phyloP scores from a whole-genome alignment of 306 rosid genomes.

The Quercus bicolor region DNA sequence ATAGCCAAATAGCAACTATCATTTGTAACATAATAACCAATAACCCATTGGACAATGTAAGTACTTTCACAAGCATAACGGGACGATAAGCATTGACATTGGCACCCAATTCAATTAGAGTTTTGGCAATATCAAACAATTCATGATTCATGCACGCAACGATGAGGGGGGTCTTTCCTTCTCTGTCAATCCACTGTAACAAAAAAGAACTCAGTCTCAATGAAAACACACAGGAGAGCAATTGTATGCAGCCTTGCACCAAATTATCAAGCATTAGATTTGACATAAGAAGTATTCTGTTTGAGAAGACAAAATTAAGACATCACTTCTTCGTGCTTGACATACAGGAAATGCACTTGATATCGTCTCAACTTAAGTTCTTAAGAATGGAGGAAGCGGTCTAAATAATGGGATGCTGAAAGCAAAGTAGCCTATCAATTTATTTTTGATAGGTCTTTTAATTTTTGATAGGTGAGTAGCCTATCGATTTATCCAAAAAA shows the following conservation, averaged over 20 bases:
- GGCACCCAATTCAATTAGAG: conserved; percentile 25
- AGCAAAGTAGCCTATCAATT: too few relatives aligned
- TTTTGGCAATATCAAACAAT: conserved; percentile 16
- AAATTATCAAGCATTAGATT: background rate
- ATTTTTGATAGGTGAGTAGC: too few relatives aligned
- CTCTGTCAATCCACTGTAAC: conserved; percentile 14
- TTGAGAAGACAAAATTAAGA: background rate
- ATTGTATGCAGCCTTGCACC: background rate
- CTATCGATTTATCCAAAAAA: too few relatives aligned
- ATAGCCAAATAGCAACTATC: background rate
- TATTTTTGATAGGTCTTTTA: too few relatives aligned
- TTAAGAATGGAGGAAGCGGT: background rate
- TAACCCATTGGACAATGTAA: background rate
- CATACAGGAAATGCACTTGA: background rate
- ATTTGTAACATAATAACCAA: background rate
- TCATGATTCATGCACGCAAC: conserved; percentile 12
- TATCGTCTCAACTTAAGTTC: background rate
- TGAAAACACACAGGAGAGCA: background rate
- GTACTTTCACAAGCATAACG: background rate
- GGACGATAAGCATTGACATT: conserved; percentile 18
- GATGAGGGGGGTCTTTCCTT: conserved; percentile 23
- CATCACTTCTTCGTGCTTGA: background rate
- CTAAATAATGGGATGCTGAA: too few relatives aligned
- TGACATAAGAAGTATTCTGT: background rate
- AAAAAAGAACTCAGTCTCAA: background rate